Conservation (phyloP, 768 basidiomycete genomes). For the Erythrobasidium yunnanense region DNA sequence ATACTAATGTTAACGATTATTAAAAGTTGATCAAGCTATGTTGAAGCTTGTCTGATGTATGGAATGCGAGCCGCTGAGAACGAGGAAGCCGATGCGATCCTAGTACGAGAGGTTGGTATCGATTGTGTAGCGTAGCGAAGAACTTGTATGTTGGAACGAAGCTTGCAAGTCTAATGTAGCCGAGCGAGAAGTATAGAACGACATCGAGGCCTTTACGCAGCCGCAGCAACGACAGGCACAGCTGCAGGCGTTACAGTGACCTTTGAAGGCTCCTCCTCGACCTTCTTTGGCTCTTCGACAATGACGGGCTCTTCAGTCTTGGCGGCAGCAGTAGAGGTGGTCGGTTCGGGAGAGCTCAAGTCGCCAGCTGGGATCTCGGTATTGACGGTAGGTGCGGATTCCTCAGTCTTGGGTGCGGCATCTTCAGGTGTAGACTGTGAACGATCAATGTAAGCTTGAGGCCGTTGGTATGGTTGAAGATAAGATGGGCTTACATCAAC, state of each 20-base stretch:
- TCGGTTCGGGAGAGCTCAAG: background rate
- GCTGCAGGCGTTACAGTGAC: slow-evolving; percentile 1
- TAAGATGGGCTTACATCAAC: background rate
- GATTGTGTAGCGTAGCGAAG: too few species aligned
- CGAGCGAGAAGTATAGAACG: background rate
- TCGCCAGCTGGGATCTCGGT: slow-evolving; percentile 23
- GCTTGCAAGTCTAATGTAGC: too few species aligned
- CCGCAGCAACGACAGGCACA: slow-evolving; percentile 2
- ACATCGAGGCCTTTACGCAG: background rate
- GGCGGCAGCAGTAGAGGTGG: background rate
- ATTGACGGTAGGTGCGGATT: slow-evolving; percentile 16
- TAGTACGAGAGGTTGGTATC: too few species aligned
- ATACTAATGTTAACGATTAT: too few species aligned
- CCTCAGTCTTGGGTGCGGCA: background rate
- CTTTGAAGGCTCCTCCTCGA: background rate
- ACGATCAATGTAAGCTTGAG: too few species aligned
- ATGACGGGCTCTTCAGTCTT: background rate
- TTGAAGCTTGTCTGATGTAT: too few species aligned
- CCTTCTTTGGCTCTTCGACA: background rate
- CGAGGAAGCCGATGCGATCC: too few species aligned
- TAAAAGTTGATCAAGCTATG: too few species aligned
- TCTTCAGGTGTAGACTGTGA: background rate
- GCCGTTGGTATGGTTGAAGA: too few species aligned
- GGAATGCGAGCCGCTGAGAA: too few species aligned
- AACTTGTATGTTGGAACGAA: too few species aligned